Evolutionary conservation across 129 eudicot species (phyloP).

Genomic region (Flaveria trinervia): DNA sequence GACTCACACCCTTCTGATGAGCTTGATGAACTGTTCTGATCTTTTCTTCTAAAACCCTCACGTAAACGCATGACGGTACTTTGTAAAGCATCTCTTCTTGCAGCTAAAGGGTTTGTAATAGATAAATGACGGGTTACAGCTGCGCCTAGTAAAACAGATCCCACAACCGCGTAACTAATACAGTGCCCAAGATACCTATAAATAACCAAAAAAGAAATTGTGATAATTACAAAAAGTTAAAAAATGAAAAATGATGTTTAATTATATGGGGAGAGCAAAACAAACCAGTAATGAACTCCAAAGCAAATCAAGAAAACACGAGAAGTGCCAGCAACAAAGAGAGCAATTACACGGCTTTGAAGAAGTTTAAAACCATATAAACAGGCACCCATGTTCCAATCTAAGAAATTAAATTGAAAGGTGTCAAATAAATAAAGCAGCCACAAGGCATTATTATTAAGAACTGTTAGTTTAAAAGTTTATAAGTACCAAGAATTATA

Average conservation of each 20-base stretch:
- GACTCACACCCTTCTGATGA: slow-evolving; percentile 98
- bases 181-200: slow-evolving; percentile 95
- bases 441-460: neutral
- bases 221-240: neutral
- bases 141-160: slow-evolving; percentile 93
- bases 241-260: neutral
- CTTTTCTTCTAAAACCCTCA: slow-evolving; percentile 88
- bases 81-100: slow-evolving; percentile 91
- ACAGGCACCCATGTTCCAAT: slow-evolving; percentile 99
- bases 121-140: slow-evolving; percentile 94
- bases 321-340: slow-evolving; percentile 90
- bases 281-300: slow-evolving; percentile 98
- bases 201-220: neutral
- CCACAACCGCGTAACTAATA: slow-evolving; percentile 90
- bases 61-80: slow-evolving; percentile 93
- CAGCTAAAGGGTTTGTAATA: slow-evolving; percentile 84
- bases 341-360: slow-evolving; percentile 83
- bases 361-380: slow-evolving; percentile 94
- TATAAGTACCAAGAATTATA: slow-evolving; percentile 72
- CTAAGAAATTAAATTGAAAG: slow-evolving; percentile 36
- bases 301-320: slow-evolving; percentile 95
- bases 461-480: neutral
- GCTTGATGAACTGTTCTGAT: slow-evolving; percentile 83
- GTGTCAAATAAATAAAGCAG: slow-evolving; percentile 6
- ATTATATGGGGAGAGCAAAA: neutral